Evolutionary conservation across 257 asterid genomes (phyloP).

Genomic region (Petunia secreta): DNA sequence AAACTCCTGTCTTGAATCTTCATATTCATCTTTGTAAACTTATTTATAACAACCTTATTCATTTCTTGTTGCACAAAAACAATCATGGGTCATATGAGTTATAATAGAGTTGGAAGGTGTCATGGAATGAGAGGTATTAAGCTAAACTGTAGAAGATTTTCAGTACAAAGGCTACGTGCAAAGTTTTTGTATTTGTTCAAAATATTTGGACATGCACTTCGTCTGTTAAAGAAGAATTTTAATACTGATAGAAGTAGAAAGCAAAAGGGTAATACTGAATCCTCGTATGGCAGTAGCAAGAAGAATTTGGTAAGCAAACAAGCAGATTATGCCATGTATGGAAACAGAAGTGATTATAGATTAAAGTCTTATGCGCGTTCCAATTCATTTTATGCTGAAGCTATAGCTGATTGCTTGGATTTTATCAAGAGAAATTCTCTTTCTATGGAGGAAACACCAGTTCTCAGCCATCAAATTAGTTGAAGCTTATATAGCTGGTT

Average conservation of each 20-base stretch:
- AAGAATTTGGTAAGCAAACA: slow-evolving; percentile 25
- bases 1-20: slow-evolving; percentile 1
- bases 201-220: slow-evolving; percentile 33
- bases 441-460: slow-evolving; percentile 54
- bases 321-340: slow-evolving; percentile 24
- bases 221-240: slow-evolving; percentile 26
- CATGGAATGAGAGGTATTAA: slow-evolving; percentile 45
- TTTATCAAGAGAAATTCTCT: slow-evolving; percentile 60
- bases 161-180: slow-evolving; percentile 41
- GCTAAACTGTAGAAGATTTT: slow-evolving; percentile 44
- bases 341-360: slow-evolving; percentile 22
- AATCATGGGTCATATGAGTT: slow-evolving; percentile 36
- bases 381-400: slow-evolving; percentile 61
- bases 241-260: slow-evolving; percentile 13
- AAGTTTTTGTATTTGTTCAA: slow-evolving; percentile 42
- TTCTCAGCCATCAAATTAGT: slow-evolving; percentile 22
- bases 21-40: neutral
- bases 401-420: slow-evolving; percentile 64
- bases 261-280: neutral
- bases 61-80: neutral
- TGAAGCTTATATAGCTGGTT: neutral
- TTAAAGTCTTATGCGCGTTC: slow-evolving; percentile 41
- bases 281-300: neutral
- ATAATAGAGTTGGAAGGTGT: slow-evolving; percentile 44
- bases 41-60: neutral